phyloP scores from a whole-genome alignment of 306 rosid species.

The Ormosia emarginata region DNA sequence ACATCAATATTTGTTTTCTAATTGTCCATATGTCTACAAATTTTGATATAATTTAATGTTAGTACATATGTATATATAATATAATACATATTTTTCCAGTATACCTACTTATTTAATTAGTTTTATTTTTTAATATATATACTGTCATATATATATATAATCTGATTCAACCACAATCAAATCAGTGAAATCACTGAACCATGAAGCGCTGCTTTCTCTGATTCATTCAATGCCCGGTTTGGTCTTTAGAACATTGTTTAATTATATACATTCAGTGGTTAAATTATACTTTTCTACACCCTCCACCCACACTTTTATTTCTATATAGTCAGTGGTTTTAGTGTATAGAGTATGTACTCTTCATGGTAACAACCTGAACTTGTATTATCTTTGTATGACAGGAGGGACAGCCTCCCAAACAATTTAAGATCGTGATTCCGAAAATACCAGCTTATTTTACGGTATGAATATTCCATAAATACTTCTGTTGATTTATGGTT shows the following conservation, averaged over 20 bases:
- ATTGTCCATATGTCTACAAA: neutral
- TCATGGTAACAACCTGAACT: neutral
- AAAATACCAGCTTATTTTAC: constrained; percentile 77
- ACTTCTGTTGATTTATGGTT: neutral
- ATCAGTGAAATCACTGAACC: neutral
- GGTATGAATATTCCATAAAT: constrained; percentile 31
- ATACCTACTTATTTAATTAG: neutral
- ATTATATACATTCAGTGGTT: neutral
- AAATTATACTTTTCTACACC: neutral
- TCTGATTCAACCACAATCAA: neutral
- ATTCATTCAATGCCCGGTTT: neutral
- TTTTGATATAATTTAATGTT: neutral
- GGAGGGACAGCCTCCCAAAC: constrained; percentile 71
- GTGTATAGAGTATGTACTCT: neutral
- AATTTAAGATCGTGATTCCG: constrained; percentile 69
- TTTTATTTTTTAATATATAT: neutral
- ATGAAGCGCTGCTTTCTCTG: neutral
- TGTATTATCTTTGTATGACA: constrained; percentile 27
- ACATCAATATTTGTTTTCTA: neutral
- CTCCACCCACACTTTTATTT: neutral
- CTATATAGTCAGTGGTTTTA: neutral
- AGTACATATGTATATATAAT: neutral
- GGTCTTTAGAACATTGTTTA: neutral
- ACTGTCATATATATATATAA: too few relatives aligned
- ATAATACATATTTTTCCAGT: neutral